These are phyloP conservation scores for Trichoderma sp. DNA, from an alignment of 2,329 filamentous ascomycete genomes.

Conservation along the genomic window DNA sequence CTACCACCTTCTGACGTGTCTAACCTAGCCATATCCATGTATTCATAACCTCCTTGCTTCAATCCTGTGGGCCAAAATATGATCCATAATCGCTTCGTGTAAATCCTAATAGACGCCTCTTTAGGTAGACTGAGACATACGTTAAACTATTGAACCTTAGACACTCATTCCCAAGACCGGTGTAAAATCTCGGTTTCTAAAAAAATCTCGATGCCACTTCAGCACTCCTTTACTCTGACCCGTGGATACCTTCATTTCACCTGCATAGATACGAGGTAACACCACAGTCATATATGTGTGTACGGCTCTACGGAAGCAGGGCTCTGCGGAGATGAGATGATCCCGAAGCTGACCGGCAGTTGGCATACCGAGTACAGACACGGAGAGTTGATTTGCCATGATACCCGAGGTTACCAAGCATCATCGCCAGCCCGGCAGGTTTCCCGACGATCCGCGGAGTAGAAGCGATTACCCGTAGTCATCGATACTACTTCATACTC, in stretches of 20 bases:
- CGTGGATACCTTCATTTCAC: background rate
- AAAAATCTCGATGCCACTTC: background rate
- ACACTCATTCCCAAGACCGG: background rate
- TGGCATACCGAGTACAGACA: background rate
- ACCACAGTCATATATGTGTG: background rate
- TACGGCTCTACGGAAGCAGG: background rate
- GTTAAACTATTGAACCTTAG: background rate
- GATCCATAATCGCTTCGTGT: background rate
- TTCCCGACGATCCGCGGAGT: background rate
- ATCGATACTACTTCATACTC: background rate
- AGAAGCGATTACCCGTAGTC: background rate
- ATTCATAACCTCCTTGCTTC: background rate
- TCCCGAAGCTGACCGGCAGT: background rate
- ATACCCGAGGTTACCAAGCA: background rate
- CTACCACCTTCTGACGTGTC: too few relatives aligned
- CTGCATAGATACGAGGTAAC: background rate
- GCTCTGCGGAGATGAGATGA: background rate
- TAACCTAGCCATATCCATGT: background rate
- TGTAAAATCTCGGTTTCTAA: background rate
- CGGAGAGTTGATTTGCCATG: background rate
- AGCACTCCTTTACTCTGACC: background rate
- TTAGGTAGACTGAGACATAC: background rate
- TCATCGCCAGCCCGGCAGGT: too few relatives aligned
- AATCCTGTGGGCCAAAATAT: background rate
- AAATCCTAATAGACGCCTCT: background rate